A percentile compares a stretch with the other conserved stretches of the same genome.
phyloP scores from a whole-genome alignment of 805 yeast species.

The Wickerhamiella dianesei region DNA sequence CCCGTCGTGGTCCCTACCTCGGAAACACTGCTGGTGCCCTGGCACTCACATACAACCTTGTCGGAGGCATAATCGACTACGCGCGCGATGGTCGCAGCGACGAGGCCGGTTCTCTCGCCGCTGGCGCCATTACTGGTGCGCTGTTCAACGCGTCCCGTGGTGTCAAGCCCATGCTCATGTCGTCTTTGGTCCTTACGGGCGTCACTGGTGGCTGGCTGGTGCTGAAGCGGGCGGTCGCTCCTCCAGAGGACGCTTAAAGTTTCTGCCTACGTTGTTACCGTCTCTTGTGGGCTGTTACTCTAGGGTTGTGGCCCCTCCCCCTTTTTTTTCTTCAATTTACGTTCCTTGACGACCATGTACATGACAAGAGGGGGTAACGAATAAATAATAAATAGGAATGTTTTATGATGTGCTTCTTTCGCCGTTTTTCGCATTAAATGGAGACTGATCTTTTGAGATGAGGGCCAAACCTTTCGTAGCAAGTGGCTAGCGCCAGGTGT shows the following conservation, averaged over 20 bases:
- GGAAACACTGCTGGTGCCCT: slow-evolving; percentile 94
- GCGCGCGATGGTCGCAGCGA: slow-evolving; percentile 76
- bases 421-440: no score
- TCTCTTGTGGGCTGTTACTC: background rate
- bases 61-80: slow-evolving; percentile 66
- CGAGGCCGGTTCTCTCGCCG: slow-evolving; percentile 62
- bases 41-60: slow-evolving; percentile 75
- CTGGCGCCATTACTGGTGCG: slow-evolving; percentile 91
- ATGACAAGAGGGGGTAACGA: background rate
- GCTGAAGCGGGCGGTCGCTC: slow-evolving; percentile 34
- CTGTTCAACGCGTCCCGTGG: slow-evolving; percentile 79
- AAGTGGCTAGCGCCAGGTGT: no score
- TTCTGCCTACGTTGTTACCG: background rate
- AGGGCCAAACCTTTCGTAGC: no score
- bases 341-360: background rate
- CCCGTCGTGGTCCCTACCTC: slow-evolving; percentile 89
- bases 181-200: slow-evolving; percentile 72
- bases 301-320: background rate
- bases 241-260: slow-evolving; percentile 13
- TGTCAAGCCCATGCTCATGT: slow-evolving; percentile 70
- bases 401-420: background rate
- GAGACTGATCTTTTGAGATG: no score
- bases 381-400: background rate
- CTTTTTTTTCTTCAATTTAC: background rate
- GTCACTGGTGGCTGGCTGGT: slow-evolving; percentile 93